Evolutionary conservation across 352 stramenopile genomes (phyloP).

Genomic region (Globisporangium paroecandrum): DNA sequence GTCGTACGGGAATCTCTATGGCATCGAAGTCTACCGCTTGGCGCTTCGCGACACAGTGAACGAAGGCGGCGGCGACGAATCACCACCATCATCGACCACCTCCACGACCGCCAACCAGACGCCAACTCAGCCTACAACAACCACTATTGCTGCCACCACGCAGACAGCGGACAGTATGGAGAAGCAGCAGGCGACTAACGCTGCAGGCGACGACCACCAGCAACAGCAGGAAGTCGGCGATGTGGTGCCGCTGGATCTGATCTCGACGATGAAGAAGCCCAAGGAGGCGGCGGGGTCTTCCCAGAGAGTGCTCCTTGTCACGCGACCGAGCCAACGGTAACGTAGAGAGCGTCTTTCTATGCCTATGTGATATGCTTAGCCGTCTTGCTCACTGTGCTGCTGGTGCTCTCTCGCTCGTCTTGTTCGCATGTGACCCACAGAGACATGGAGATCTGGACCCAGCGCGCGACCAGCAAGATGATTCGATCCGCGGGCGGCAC

Average conservation of each 20-base stretch:
- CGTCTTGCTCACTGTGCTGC: not conserved
- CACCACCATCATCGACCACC: not conserved
- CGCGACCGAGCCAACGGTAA: conserved; percentile 63
- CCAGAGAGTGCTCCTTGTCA: conserved; percentile 66
- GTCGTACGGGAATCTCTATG: conserved; percentile 19
- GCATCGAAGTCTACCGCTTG: conserved; percentile 69
- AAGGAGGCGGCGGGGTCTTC: conserved; percentile 19
- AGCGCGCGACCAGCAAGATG: conserved; percentile 76
- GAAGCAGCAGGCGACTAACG: not conserved
- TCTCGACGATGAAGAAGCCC: conserved; percentile 1
- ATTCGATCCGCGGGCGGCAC: conserved; percentile 48
- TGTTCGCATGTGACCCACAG: conserved; percentile 22
- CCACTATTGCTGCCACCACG: not conserved
- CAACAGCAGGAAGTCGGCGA: conserved; percentile 15
- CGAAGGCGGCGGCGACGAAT: conserved; percentile 38
- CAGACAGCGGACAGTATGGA: not conserved
- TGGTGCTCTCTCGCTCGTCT: not conserved
- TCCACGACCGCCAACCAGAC: not conserved
- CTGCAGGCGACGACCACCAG: conserved; percentile 9
- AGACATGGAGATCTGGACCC: conserved; percentile 80
- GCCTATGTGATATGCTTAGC: not conserved
- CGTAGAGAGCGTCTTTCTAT: conserved; percentile 7
- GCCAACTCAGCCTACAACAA: conserved; percentile 1
- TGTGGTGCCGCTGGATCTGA: conserved; percentile 14
- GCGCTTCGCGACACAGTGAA: conserved; percentile 64